These are phyloP conservation scores for Cercospora sp. DNA, from an alignment of 2,329 filamentous ascomycete genomes.

Conservation along the genomic window DNA sequence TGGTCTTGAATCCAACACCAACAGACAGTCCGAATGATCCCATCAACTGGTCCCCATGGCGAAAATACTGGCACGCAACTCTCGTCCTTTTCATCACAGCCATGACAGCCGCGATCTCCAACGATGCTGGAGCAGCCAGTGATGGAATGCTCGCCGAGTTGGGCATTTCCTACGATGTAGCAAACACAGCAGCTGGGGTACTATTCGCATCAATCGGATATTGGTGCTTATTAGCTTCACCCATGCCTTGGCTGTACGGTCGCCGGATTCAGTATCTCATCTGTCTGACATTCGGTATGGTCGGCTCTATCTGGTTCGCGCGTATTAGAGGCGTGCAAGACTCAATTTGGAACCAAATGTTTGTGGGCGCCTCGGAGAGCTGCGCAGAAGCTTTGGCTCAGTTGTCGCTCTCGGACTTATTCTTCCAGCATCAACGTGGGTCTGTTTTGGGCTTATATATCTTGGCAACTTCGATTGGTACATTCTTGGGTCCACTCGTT, in stretches of 20 bases:
- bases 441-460: slow-evolving; percentile 57
- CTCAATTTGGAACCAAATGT: slow-evolving; percentile 58
- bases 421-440: slow-evolving; percentile 59
- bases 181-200: slow-evolving; percentile 59
- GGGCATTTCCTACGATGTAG: slow-evolving; percentile 53
- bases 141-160: slow-evolving; percentile 53
- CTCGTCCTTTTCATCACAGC: slow-evolving; percentile 57
- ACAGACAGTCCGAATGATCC: slow-evolving; percentile 40
- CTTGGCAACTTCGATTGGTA: slow-evolving; percentile 57
- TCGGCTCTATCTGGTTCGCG: slow-evolving; percentile 58
- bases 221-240: slow-evolving; percentile 55
- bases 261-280: slow-evolving; percentile 57
- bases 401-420: slow-evolving; percentile 58
- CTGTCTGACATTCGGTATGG: slow-evolving; percentile 51
- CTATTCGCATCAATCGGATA: slow-evolving; percentile 59
- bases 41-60: slow-evolving; percentile 34
- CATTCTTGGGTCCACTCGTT: slow-evolving; percentile 56
- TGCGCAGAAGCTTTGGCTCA: slow-evolving; percentile 59
- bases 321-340: slow-evolving; percentile 46
- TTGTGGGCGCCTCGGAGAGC: slow-evolving; percentile 58
- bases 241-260: slow-evolving; percentile 57
- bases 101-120: slow-evolving; percentile 58
- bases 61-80: slow-evolving; percentile 42
- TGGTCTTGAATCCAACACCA: slow-evolving; percentile 56
- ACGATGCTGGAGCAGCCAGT: slow-evolving; percentile 55